phyloP scores from a whole-genome alignment of 1,139 yeast species.

The Martiniozyma asiatica region DNA sequence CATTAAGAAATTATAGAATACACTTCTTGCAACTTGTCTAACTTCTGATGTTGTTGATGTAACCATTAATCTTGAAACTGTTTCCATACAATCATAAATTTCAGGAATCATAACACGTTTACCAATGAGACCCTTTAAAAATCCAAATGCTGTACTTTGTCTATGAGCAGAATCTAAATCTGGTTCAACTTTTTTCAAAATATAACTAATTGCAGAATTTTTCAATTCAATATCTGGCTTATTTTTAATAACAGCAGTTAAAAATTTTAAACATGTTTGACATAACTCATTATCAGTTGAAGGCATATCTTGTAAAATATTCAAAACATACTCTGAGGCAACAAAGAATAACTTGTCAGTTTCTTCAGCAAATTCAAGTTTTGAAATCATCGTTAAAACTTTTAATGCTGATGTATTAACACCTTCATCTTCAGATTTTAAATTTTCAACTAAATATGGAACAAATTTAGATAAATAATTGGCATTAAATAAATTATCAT shows the following conservation, averaged over 20 bases:
- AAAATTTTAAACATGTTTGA: conserved; percentile 65
- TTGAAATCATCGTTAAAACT: conserved; percentile 47
- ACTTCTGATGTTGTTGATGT: conserved; percentile 79
- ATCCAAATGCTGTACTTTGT: conserved; percentile 81
- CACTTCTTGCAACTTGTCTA: conserved; percentile 75
- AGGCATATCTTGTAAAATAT: conserved; percentile 63
- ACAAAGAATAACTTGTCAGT: conserved; percentile 40
- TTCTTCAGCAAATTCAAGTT: conserved; percentile 50
- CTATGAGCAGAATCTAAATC: conserved; percentile 85
- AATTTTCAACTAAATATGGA: conserved; percentile 53
- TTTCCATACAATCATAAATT: conserved; percentile 80
- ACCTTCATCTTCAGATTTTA: conserved; percentile 59
- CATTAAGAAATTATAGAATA: conserved; percentile 77
- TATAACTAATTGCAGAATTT: conserved; percentile 62
- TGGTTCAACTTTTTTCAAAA: conserved; percentile 67
- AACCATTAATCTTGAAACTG: conserved; percentile 73
- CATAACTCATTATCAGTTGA: conserved; percentile 71
- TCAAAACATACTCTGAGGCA: conserved; percentile 53
- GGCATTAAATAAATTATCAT: conserved; percentile 43
- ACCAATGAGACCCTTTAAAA: conserved; percentile 62
- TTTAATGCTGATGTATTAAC: conserved; percentile 59
- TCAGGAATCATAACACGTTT: conserved; percentile 76
- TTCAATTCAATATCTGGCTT: conserved; percentile 55
- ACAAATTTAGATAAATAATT: conserved; percentile 61
- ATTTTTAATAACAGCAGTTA: conserved; percentile 63